Base-by-base conservation (phyloP, 2,329 filamentous ascomycete genomes). In the Graphilbum ipis-grandicollis region DNA sequence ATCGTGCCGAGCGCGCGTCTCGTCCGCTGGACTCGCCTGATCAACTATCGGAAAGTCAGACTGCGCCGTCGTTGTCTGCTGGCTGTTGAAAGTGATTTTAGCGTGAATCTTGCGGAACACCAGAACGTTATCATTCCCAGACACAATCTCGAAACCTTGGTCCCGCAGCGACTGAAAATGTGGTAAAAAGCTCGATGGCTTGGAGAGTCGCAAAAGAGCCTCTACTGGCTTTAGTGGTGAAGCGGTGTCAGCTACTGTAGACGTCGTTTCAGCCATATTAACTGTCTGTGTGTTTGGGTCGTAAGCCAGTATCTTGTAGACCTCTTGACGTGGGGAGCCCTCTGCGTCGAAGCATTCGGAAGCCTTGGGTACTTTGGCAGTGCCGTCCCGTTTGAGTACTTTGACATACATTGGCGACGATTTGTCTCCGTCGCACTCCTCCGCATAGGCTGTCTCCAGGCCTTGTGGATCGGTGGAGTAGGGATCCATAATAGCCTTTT, bases 231-330 rank as follows among this genome's bases (percentile, higher is more conserved):
- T 65, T 18, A 73, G 52, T 0, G 69, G 57, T 0, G 56, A 49
- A n/a, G 67, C 56, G 6, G 52, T 54, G 34, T 67, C 61, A 1
- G 60, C 55, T 1, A 66, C 62, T 3, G 62, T 54, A 4, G 74
- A 75, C 1, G 65, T 68, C 1, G 72, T 76, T 43, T 77, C 71
- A 6, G 71, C 72, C 3, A 65, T 60, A 31, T 59, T 65, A 46
- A 82, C 60, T 12, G 57, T 57, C 44, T 75, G 63, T 45, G 65
- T 72, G 9, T 57, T 59, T 2, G 68, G 59, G 44, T 81, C 72
- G 46, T 75, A 80, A 2, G 71, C 75, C 6, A 83, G 59, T 25
- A 81, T 65, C 50, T 71, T 79, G 59, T 79, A 81, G 3, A 66
- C 39, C 26, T 28, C n/a, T n/a, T n/a, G n/a, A n/a, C n/a, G n/a